Conservation (phyloP, 2,329 filamentous ascomycete species). For the Sarocladium brachiariae region DNA sequence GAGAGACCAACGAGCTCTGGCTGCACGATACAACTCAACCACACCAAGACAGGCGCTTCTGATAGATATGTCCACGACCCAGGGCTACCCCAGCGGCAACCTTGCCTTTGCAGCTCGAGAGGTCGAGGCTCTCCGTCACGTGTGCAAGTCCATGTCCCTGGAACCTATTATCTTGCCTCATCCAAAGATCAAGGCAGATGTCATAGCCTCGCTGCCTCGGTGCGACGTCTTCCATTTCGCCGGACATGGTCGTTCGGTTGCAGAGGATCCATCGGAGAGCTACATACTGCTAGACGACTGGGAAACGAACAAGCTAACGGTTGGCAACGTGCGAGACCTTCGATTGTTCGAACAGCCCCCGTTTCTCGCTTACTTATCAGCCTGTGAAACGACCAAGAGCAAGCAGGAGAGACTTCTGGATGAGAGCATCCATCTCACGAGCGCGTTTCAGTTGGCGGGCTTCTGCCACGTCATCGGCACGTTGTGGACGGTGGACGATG, state of each 20-base stretch:
- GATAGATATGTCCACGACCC: neutral
- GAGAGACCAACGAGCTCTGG: slow-evolving; percentile 15
- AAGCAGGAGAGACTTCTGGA: slow-evolving; percentile 21
- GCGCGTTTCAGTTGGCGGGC: slow-evolving; percentile 30
- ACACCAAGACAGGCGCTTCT: neutral
- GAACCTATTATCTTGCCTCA: neutral
- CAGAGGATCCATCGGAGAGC: slow-evolving; percentile 12
- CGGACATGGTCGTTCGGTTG: slow-evolving; percentile 23
- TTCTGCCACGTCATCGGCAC: slow-evolving; percentile 35
- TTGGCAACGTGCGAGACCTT: slow-evolving; percentile 2
- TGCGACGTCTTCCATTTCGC: slow-evolving; percentile 36
- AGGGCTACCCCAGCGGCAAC: neutral
- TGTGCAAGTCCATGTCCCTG: neutral
- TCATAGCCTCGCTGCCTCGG: slow-evolving; percentile 17
- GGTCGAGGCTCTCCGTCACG: neutral
- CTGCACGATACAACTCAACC: neutral
- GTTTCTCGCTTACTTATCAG: slow-evolving; percentile 32
- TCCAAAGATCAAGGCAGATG: slow-evolving; percentile 10
- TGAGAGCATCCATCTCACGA: slow-evolving; percentile 30
- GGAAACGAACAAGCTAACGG: neutral
- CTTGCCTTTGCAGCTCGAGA: neutral
- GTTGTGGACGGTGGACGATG: slow-evolving; percentile 31
- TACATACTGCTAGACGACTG: slow-evolving; percentile 2
- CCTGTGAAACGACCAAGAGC: slow-evolving; percentile 25
- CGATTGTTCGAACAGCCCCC: slow-evolving; percentile 15